Evolutionary conservation across 148 eudicot species (phyloP).

Genomic region (Rhododendron kiyosumense): DNA sequence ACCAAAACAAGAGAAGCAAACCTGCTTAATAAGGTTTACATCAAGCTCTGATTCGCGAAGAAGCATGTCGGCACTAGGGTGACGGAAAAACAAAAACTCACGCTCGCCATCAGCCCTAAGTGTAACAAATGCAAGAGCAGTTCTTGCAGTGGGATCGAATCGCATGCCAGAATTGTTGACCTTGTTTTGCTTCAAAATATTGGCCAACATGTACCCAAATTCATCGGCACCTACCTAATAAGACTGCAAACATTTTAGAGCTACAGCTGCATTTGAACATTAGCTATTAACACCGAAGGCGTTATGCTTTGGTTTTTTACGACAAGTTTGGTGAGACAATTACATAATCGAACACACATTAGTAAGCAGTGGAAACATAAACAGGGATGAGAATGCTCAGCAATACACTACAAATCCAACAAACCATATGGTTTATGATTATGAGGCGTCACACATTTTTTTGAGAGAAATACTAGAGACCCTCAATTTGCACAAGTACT

Average conservation of each 20-base stretch:
- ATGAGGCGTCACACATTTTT: not conserved
- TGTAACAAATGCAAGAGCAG: slow-evolving; percentile 73
- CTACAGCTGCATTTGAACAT: not conserved
- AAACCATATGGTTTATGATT: not conserved
- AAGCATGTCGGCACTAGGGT: slow-evolving; percentile 90
- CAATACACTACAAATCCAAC: not conserved
- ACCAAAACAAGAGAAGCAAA: slow-evolving; percentile 16
- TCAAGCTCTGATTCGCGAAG: slow-evolving; percentile 72
- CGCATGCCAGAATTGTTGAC: slow-evolving; percentile 79
- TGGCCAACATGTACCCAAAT: slow-evolving; percentile 77
- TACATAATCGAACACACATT: not conserved
- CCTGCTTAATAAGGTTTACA: slow-evolving; percentile 63
- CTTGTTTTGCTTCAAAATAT: slow-evolving; percentile 69
- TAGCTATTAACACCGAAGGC: not conserved
- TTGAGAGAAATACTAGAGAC: not conserved
- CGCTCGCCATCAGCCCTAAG: slow-evolving; percentile 78
- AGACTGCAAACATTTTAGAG: not conserved
- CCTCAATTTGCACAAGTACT: not conserved
- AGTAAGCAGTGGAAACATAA: not conserved
- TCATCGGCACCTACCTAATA: slow-evolving; percentile 87
- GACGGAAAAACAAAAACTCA: slow-evolving; percentile 72
- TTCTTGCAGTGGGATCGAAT: slow-evolving; percentile 65
- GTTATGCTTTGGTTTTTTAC: not conserved
- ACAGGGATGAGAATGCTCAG: not conserved
- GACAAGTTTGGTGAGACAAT: not conserved